Evolutionary conservation across 805 yeast species (phyloP).

Genomic region (Candida dajiaensis): DNA sequence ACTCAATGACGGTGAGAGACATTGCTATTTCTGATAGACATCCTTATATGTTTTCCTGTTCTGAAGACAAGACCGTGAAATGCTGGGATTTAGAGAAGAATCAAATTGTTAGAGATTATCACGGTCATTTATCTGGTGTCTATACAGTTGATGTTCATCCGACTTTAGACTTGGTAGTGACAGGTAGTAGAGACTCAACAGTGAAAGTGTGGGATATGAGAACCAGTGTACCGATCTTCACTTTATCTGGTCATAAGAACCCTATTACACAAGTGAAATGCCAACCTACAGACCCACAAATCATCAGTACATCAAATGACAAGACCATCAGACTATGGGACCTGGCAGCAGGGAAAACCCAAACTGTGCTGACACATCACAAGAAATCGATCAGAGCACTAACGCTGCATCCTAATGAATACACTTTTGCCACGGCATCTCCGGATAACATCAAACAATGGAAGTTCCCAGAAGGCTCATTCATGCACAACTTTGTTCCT

Average conservation of each 20-base stretch:
- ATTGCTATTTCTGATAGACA: constrained; percentile 65
- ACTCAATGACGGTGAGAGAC: constrained; percentile 82
- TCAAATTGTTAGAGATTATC: constrained; percentile 75
- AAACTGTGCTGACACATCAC: constrained; percentile 76
- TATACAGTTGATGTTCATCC: constrained; percentile 85
- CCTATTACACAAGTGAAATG: constrained; percentile 67
- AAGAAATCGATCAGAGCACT: constrained; percentile 74
- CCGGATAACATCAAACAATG: constrained; percentile 81
- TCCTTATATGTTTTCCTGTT: constrained; percentile 86
- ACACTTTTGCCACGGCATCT: constrained; percentile 75
- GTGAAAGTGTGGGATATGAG: constrained; percentile 94
- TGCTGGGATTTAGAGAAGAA: constrained; percentile 96
- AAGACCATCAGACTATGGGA: constrained; percentile 90
- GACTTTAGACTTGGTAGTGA: constrained; percentile 70
- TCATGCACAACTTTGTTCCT: constrained; percentile 51
- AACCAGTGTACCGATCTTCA: constrained; percentile 66
- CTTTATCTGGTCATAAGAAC: constrained; percentile 73
- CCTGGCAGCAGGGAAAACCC: constrained; percentile 68
- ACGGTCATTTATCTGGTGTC: constrained; percentile 91
- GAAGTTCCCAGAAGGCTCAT: constrained; percentile 71
- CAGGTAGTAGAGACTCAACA: constrained; percentile 86
- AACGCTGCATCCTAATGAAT: constrained; percentile 59
- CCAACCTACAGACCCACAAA: constrained; percentile 76
- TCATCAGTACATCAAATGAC: constrained; percentile 79
- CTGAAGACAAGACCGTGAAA: constrained; percentile 87